Evolutionary conservation across 1,139 yeast genomes (phyloP).

Genomic region (Zygosaccharomyces sapae): DNA sequence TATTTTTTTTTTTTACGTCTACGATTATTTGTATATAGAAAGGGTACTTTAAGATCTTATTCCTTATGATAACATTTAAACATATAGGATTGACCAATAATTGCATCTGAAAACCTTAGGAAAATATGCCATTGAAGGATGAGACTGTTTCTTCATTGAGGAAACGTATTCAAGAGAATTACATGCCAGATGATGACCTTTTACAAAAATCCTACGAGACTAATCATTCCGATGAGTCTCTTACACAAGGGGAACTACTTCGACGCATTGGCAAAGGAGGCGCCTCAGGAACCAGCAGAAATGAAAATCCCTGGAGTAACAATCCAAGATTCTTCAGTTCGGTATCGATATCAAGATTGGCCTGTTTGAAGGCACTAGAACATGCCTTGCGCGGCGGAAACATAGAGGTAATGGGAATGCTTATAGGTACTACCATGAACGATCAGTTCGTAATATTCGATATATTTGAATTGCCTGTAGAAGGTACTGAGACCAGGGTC

Average conservation of each 20-base stretch:
- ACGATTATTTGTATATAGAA: not conserved
- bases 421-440: constrained; percentile 67
- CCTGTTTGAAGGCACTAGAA: constrained; percentile 70
- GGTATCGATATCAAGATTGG: constrained; percentile 67
- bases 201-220: not conserved
- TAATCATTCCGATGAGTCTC: constrained; percentile 3
- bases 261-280: not conserved
- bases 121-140: constrained; percentile 6
- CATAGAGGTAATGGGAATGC: constrained; percentile 92
- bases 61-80: not conserved
- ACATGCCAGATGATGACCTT: not conserved
- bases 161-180: not conserved
- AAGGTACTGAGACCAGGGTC: constrained; percentile 93
- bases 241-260: constrained; percentile 7
- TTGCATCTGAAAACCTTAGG: not conserved
- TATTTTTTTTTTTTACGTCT: not conserved
- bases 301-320: constrained; percentile 8
- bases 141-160: constrained; percentile 10
- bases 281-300: constrained; percentile 1
- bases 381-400: constrained; percentile 85
- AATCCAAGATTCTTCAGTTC: constrained; percentile 44
- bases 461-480: constrained; percentile 83
- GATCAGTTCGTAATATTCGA: constrained; percentile 70
- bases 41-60: not conserved
- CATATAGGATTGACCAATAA: not conserved